Evolutionary conservation across 2,329 filamentous ascomycete genomes (phyloP), one percentile per base, ranked within the genome.

Genomic region (Byssochlamys sp.): DNA sequence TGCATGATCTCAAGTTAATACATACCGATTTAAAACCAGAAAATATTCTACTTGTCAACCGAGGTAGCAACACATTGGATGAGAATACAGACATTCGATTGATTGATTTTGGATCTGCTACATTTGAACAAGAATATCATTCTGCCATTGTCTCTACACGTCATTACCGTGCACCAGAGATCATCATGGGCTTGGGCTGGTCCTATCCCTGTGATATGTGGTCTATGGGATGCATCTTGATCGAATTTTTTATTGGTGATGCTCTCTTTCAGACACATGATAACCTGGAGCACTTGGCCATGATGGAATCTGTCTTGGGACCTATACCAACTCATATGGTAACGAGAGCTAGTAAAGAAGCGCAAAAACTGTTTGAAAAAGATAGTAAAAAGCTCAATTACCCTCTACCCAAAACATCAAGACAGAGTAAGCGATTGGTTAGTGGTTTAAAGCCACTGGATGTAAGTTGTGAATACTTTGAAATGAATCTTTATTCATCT

Each of bases 1-100:
- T 99, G 25, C 94, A 99, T 71, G 94, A 99, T 73, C 82, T 99
- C 19, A 96, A 97, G 71, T 83, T 99, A 63, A 96, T 99, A 60
- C 94, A 99, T 71, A 99, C 94, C 55, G 84, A 87, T 71, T 69
- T 87, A 60, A 87, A 87, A 69, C 84, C 84, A 2, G 84, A 87
- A 71, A 87, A 87, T 63, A 86, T 87, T 60, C 78, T 87, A 19
- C 78, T 87, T 27, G 82, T 86, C n/a, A n/a, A n/a, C n/a, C n/a
- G n/a, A n/a, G n/a, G n/a, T n/a, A n/a, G n/a, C n/a, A n/a, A n/a
- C n/a, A n/a, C n/a, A n/a, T n/a, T n/a, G n/a, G n/a, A n/a, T n/a
- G n/a, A n/a, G 59, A 83, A 81, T 69, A 84, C 84, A 87, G 67
- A 86, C 84, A 1, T 87, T 87, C 79, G 84, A 39, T 73, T 87